Evolutionary conservation across 2,329 filamentous ascomycete species (phyloP), one percentile per base, ranked within the genome.

Genomic region (Sporothrix brasiliensis): DNA sequence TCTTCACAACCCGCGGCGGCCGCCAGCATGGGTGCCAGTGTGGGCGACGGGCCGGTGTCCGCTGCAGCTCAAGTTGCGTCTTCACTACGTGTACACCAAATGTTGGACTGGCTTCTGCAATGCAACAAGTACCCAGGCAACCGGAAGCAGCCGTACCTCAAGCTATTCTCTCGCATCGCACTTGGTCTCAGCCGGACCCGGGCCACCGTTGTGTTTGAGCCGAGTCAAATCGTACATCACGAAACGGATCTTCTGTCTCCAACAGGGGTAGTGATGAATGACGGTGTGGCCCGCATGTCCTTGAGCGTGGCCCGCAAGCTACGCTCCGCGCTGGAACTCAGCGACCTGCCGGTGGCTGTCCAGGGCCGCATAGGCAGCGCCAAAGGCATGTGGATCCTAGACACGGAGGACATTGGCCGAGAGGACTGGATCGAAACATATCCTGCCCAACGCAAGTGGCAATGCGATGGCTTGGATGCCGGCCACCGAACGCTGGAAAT

Each of bases 311-410:
- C 87, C 0, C 76, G 79, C 1, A 80, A 80, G 54, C 82, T 93
- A 5, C 83, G 85, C 34, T 76, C 82, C 0, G 72, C 73, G 0
- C 81, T 91, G 10, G 85, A 84, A 0, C 78, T 90, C 0, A 74
- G 77, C 0, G 82, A 85, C n/a, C 77, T 86, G 0, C 90, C 91
- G 0, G 86, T 86, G 47, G 89, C 85, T 0, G 88, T 90, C 60
- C 92, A 94, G 77, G 91, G 83, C 1, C 86, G 92, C 0, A 85
- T 94, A 49, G 90, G 88, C 11, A 87, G 89, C 21, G 90, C 90
- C 0, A 94, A 94, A 77, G 92, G 92, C 0, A 82, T 94, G 73
- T 94, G 91, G 91, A 83, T 90, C 61, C 78, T 90, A 5, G 88
- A 90, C 73, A 80, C 82, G 0, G 75, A 80, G 0, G 83, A 86